These are phyloP conservation scores for Candida pseudoglaebosa DNA, from an alignment of 805 yeast genomes.

Conservation along the genomic window DNA sequence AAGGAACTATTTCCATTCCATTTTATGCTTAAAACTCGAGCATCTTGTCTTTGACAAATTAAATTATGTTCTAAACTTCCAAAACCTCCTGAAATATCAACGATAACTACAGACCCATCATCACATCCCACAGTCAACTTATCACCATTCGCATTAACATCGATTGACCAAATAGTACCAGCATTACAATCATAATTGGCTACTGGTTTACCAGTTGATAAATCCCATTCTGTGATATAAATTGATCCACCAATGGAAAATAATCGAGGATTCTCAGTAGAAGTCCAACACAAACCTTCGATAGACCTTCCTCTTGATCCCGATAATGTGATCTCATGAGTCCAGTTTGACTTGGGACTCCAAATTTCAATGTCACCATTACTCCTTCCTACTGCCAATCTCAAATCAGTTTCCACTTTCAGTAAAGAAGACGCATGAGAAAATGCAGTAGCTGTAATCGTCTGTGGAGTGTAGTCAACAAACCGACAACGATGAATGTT, in stretches of 20 bases:
- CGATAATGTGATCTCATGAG: conserved; percentile 62
- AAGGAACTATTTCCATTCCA: conserved; percentile 67
- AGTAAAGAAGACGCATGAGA: conserved; percentile 53
- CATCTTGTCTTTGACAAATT: conserved; percentile 77
- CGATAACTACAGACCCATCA: conserved; percentile 82
- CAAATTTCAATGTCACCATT: conserved; percentile 96
- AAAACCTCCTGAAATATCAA: conserved; percentile 83
- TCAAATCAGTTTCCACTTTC: conserved; percentile 45
- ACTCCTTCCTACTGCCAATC: conserved; percentile 87
- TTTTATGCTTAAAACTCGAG: conserved; percentile 72
- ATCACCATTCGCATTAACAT: conserved; percentile 55
- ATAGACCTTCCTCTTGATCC: conserved; percentile 84
- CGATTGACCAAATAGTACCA: conserved; percentile 89
- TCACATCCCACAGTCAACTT: conserved; percentile 90
- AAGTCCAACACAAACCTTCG: conserved; percentile 85
- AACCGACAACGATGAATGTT: conserved; percentile 88
- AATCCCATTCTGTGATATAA: conserved; percentile 87
- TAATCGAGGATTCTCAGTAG: conserved; percentile 62
- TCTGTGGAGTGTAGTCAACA: conserved; percentile 82
- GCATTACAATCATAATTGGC: conserved; percentile 84
- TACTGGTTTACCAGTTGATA: conserved; percentile 65
- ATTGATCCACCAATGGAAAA: conserved; percentile 96
- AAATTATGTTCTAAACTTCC: conserved; percentile 74
- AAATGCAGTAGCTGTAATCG: conserved; percentile 77
- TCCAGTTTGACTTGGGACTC: conserved; percentile 84